Evolutionary conservation across 2,329 filamentous ascomycete species (phyloP).

Genomic region (Gyromitra esculenta): DNA sequence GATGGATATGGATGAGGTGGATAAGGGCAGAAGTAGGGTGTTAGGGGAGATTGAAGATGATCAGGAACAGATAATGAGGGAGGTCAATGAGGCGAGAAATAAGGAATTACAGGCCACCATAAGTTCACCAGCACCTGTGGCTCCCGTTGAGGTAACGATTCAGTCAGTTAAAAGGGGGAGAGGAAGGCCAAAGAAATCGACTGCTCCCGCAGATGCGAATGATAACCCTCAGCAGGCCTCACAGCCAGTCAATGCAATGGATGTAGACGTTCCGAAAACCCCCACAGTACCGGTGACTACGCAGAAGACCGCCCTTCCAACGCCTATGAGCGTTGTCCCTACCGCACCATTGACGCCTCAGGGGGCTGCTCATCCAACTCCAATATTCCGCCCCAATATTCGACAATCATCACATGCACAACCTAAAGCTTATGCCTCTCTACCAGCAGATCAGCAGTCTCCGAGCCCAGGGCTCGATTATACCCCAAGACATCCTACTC

Average conservation of each 20-base stretch:
- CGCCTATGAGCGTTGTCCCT: constrained; percentile 21
- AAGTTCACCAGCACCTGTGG: background rate
- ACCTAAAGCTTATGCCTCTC: background rate
- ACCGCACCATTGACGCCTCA: background rate
- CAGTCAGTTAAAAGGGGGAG: constrained; percentile 4
- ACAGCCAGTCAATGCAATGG: background rate
- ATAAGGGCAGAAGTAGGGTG: constrained; percentile 60
- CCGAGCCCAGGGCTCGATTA: constrained; percentile 18
- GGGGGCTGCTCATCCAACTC: background rate
- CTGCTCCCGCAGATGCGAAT: background rate
- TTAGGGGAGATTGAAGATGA: constrained; percentile 51
- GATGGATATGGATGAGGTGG: background rate
- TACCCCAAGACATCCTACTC: constrained; percentile 35
- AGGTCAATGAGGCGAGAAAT: constrained; percentile 18
- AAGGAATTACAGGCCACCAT: background rate
- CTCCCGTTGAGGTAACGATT: background rate
- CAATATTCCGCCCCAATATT: constrained; percentile 4
- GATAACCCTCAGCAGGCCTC: background rate
- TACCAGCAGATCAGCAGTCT: background rate
- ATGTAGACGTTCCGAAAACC: constrained; percentile 7
- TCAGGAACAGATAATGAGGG: constrained; percentile 47
- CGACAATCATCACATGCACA: background rate
- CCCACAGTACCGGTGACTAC: background rate
- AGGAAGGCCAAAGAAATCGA: constrained; percentile 7
- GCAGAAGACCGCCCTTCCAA: constrained; percentile 19